Evolutionary conservation across 495 filamentous ascomycete genomes (phyloP).

Genomic region (Podospora anserina): DNA sequence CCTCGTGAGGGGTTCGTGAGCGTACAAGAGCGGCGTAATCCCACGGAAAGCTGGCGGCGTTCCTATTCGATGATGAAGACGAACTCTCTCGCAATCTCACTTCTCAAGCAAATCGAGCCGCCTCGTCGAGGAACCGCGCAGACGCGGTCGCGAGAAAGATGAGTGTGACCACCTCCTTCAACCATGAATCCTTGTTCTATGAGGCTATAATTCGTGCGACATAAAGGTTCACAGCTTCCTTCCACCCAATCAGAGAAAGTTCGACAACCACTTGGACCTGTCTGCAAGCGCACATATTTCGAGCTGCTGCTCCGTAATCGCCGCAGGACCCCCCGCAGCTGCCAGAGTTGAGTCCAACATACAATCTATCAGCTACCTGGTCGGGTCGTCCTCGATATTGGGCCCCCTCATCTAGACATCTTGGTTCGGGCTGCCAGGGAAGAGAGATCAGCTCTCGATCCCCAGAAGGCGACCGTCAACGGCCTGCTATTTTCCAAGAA

Average conservation of each 20-base stretch:
- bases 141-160: not conserved
- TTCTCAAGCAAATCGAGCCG: not conserved
- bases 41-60: constrained; percentile 20
- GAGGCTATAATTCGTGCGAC: constrained; percentile 27
- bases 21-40: constrained; percentile 15
- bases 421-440: constrained; percentile 2
- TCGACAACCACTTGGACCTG: not conserved
- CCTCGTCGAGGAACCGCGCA: not conserved
- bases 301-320: constrained; percentile 7
- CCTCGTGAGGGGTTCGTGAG: constrained; percentile 6
- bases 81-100: constrained; percentile 1
- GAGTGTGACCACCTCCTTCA: constrained; percentile 22
- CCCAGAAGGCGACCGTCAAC: not conserved
- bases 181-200: constrained; percentile 22
- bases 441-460: constrained; percentile 5
- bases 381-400: not conserved
- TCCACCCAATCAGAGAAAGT: constrained; percentile 12
- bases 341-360: not conserved
- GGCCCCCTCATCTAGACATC: constrained; percentile 9
- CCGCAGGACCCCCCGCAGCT: constrained; percentile 9
- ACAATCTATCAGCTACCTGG: not conserved
- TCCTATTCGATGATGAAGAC: constrained; percentile 24
- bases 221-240: constrained; percentile 18
- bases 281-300: constrained; percentile 11
- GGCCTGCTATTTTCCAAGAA: constrained; percentile 17